These are phyloP conservation scores for Alectoria sarmentosa DNA, from an alignment of 495 filamentous ascomycete species.

Conservation along the genomic window DNA sequence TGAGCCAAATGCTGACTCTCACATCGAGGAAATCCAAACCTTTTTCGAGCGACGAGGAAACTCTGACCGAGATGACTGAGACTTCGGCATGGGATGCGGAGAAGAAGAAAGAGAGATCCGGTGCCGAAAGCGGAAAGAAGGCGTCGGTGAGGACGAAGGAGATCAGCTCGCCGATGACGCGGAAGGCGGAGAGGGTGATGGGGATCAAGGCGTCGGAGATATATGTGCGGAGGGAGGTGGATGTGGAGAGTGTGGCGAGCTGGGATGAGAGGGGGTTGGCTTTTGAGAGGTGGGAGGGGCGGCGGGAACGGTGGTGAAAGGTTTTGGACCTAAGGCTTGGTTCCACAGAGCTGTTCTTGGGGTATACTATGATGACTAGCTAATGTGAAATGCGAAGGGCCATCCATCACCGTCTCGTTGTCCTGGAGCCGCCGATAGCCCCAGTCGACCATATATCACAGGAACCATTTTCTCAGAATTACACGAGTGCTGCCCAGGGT, in stretches of 20 bases:
- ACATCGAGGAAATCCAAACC: neutral
- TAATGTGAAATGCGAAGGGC: neutral
- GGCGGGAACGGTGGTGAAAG: neutral
- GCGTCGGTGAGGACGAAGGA: neutral
- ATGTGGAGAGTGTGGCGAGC: conserved; percentile 16
- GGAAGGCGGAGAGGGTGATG: neutral
- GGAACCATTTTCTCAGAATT: no score
- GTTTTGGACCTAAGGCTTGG: neutral
- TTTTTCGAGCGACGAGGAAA: neutral
- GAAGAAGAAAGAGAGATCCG: neutral
- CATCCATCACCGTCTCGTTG: no score
- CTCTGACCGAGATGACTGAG: neutral
- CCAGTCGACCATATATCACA: no score
- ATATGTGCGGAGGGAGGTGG: conserved; percentile 15
- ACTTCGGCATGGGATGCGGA: neutral
- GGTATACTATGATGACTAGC: no score
- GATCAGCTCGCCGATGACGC: neutral
- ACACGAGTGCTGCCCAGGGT: no score
- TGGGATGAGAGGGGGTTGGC: neutral
- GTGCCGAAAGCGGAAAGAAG: neutral
- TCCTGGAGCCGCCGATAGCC: no score
- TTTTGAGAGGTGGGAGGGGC: neutral
- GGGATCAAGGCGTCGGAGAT: neutral
- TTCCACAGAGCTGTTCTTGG: neutral
- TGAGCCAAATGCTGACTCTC: conserved; percentile 4